These are phyloP conservation scores for Danielozyma ontarioensis DNA, from an alignment of 805 yeast genomes.

Conservation along the genomic window DNA sequence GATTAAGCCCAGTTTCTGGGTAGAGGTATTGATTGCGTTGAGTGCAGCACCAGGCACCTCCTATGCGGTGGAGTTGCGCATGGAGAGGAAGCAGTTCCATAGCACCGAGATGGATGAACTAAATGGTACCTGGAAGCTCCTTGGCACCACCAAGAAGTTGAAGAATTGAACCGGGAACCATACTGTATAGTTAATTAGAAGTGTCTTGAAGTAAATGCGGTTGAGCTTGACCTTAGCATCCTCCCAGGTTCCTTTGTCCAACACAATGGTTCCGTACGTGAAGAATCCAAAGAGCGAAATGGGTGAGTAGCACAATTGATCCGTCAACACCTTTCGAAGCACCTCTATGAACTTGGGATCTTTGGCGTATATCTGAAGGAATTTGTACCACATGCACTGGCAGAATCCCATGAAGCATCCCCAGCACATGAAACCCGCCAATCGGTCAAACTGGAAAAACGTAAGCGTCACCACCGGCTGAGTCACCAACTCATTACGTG, in stretches of 20 bases:
- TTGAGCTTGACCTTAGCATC: slow-evolving; percentile 62
- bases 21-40: neutral
- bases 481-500: slow-evolving; percentile 1
- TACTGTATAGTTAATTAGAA: slow-evolving; percentile 63
- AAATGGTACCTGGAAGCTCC: slow-evolving; percentile 82
- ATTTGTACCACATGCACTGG: slow-evolving; percentile 85
- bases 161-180: slow-evolving; percentile 82
- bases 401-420: slow-evolving; percentile 78
- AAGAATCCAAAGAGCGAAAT: slow-evolving; percentile 75
- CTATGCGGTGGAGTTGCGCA: slow-evolving; percentile 46
- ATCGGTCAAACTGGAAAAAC: slow-evolving; percentile 60
- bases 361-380: slow-evolving; percentile 74
- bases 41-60: neutral
- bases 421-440: slow-evolving; percentile 81
- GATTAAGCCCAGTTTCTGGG: neutral
- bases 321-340: slow-evolving; percentile 80
- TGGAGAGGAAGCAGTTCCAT: slow-evolving; percentile 91
- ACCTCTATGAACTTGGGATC: slow-evolving; percentile 84
- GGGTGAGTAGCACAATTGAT: slow-evolving; percentile 88
- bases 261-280: slow-evolving; percentile 73
- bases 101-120: slow-evolving; percentile 80
- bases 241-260: slow-evolving; percentile 67
- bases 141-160: slow-evolving; percentile 66
- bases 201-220: slow-evolving; percentile 61
- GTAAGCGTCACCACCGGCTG: slow-evolving; percentile 15